Base-by-base conservation (phyloP, 2,329 filamentous ascomycete species). In the Cytospora chrysosperma region DNA sequence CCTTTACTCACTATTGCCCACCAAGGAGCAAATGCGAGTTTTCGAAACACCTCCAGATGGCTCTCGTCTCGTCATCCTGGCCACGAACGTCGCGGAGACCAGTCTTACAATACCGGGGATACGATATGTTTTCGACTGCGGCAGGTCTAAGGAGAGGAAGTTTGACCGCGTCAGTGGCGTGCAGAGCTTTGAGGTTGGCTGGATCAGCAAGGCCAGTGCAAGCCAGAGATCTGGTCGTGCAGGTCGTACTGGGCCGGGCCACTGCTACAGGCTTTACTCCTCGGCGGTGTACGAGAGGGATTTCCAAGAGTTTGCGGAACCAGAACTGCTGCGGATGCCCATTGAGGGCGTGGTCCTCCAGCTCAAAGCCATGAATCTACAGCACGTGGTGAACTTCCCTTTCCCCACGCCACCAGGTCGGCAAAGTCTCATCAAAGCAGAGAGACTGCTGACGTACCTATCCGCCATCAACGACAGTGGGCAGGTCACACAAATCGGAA, bases 161-260 rank as follows among this genome's bases (percentile, higher is more conserved):
- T 98, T 95, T 71, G 91, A 98, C 73, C 83, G 86, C n/a, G 79
- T 86, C 13, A 97, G 91, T 10, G 94, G 94, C 4, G 94, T 99
- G 0, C 95, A 99, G 74, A 97, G 90, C 72, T 99, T 97, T 73
- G 91, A 97, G 70, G 86, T 99, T 59, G 90, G 90, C 49, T 99
- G 94, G 92, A 96, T 98, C 73, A 97, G 93, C 79, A 98, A 99
- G 78, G 95, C 95, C 30, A 96, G 92, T 74, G 94, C 95, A 9
- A 91, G 88, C 68, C 95, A 99, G 76, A 86, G 95, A 74, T 88
- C 92, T 64, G 95, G 95, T 77, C 92, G 95, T 83, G 95, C 95
- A 63, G 95, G 96, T 67, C 89, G 95, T 81, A 99, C 94, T 4
- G 94, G 93, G 0, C 93, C 95, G 1, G 95, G 95, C 9, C 96